phyloP scores from a whole-genome alignment of 1,284 basidiomycete species.

The Ceratobasidium sp. region DNA sequence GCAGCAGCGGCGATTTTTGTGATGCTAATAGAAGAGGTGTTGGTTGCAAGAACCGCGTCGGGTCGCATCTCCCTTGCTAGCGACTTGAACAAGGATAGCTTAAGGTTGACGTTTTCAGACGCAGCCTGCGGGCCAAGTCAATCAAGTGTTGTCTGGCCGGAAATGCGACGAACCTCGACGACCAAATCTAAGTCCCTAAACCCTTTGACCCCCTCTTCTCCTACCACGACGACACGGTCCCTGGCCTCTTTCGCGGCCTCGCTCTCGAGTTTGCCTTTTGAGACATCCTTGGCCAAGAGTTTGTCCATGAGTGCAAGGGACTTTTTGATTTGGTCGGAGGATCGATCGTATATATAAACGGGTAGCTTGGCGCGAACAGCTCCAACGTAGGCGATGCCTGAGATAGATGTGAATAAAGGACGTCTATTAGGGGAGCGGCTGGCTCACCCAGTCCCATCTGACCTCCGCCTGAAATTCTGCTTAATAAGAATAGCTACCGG shows the following conservation, averaged over 20 bases:
- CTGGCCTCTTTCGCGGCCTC: conserved; percentile 79
- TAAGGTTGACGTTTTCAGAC: conserved; percentile 86
- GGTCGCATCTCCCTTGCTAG: conserved; percentile 79
- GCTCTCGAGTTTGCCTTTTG: conserved; percentile 81
- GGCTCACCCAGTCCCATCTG: conserved; percentile 74
- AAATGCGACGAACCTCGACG: conserved; percentile 75
- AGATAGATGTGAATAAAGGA: not conserved
- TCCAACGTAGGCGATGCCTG: conserved; percentile 87
- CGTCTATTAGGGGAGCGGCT: not conserved
- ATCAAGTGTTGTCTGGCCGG: not conserved
- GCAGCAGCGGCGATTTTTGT: conserved; percentile 92
- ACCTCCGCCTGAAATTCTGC: conserved; percentile 66
- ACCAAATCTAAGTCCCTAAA: conserved; percentile 88
- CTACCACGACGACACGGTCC: conserved; percentile 71
- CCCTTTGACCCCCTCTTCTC: conserved; percentile 64
- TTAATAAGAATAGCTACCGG: not conserved
- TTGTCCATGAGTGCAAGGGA: conserved; percentile 82
- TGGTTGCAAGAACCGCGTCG: conserved; percentile 87
- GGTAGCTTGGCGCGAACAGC: conserved; percentile 83
- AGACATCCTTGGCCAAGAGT: conserved; percentile 88
- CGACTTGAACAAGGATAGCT: conserved; percentile 81
- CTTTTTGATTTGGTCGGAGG: conserved; percentile 73
- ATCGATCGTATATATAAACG: conserved; percentile 80
- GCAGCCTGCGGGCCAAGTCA: conserved; percentile 72
- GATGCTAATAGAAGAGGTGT: conserved; percentile 95